Conservation (phyloP, 805 yeast species). For the Wickerhamiella hasegawae region DNA sequence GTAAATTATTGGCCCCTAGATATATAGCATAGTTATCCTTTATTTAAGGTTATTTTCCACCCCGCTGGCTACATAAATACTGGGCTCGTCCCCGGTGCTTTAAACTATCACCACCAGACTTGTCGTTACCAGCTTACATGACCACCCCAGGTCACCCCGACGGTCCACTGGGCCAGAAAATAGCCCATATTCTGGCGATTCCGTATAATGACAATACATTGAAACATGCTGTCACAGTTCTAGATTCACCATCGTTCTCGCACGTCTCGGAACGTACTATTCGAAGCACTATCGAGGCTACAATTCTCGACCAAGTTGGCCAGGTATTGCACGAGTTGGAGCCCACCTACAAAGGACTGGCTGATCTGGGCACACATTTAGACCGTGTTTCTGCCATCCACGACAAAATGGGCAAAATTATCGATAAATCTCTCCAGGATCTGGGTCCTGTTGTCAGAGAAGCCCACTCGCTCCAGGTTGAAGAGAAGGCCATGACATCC, state of each 20-base stretch:
- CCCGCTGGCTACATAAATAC: no score
- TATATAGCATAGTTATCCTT: no score
- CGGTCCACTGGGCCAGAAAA: constrained; percentile 4
- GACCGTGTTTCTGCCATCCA: constrained; percentile 9
- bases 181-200: constrained; percentile 11
- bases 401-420: constrained; percentile 12
- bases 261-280: constrained; percentile 7
- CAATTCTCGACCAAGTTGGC: constrained; percentile 9
- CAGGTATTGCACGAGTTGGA: constrained; percentile 21
- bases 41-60: no score
- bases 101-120: no score
- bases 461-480: constrained; percentile 15
- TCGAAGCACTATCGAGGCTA: constrained; percentile 9
- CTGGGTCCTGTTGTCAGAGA: constrained; percentile 18
- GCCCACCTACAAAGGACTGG: constrained; percentile 17
- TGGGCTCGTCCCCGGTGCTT: no score
- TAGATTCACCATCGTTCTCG: constrained; percentile 7
- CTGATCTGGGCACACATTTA: constrained; percentile 14
- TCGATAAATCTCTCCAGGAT: constrained; percentile 12
- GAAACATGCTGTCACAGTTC: constrained; percentile 11
- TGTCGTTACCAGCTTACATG: no score
- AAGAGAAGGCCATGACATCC: constrained; percentile 11
- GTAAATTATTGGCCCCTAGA: no score
- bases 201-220: constrained; percentile 13
- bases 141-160: not conserved